Base-by-base conservation (phyloP, 2,329 filamentous ascomycete genomes). In the Stenocarpella maydis region DNA sequence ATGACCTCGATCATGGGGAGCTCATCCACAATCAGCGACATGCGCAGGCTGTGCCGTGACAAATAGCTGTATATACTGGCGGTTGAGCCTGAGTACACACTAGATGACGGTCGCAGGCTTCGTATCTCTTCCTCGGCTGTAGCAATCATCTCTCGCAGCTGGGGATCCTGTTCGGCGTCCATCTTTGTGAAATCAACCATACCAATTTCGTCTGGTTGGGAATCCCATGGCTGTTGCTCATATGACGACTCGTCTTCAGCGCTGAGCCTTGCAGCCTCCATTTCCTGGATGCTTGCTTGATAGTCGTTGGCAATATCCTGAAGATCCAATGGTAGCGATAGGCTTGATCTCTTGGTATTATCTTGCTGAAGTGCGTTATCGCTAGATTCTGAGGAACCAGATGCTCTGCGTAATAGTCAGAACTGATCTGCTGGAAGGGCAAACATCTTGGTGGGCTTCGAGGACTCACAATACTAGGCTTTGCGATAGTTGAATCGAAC, bases 1-100 rank as follows among this genome's bases (percentile, higher is more conserved):
- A 21, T 6, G 9, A 54, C 28, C 50, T 54, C 50, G 4, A 10
- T 6, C 28, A 34, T 54, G 4, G 50, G 50, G 9, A 54, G 28
- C 6, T 34, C 50, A 54, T 34, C 28, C 4, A 54, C 19, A 8
- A 54, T 54, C 28, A 37, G 10, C 19, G 52, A 37, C 17, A 37
- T 54, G 1, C 52, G 52, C 19, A 6, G 14, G 52, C 52, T 54
- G 2, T 54, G 52, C 52, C 52, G 31, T 37, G 52, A 54, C 5
- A 54, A 37, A 37, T 28, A 54, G 31, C 52, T 54, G 52, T 37
- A 54, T 54, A 54, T 54, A 26, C 52, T 37, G 31, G 52, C 31
- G 28, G 19, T 54, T 28, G 52, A 54, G 31, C 37, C 31, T 9
- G 52, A 54, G 10, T 37, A 24, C 1, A 37, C 19, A 54, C 28